Conservation (phyloP, 768 basidiomycete genomes). For the Tricholoma sp. region DNA sequence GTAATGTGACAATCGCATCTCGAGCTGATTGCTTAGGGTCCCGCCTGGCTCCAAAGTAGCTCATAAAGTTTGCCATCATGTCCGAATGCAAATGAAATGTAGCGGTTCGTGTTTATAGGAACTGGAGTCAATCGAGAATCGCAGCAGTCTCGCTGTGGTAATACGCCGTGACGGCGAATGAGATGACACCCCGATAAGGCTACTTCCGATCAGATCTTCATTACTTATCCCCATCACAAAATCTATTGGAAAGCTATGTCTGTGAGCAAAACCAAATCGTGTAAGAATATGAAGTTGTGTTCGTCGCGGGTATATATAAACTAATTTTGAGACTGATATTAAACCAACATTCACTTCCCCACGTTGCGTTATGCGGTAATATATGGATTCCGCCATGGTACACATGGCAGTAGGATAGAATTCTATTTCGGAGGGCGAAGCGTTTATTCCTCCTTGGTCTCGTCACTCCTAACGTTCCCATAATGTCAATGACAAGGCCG, state of each 20-base stretch:
- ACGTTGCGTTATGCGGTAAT: neutral
- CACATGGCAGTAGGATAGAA: neutral
- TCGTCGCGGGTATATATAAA: too few species aligned
- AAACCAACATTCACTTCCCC: neutral
- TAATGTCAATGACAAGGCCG: constrained; percentile 1
- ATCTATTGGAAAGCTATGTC: too few species aligned
- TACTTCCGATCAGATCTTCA: neutral
- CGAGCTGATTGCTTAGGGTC: constrained; percentile 82
- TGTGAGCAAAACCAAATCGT: too few species aligned
- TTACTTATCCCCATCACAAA: neutral
- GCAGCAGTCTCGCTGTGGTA: constrained; percentile 7
- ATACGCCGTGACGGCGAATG: constrained; percentile 3
- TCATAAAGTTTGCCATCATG: constrained; percentile 79
- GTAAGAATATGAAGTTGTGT: too few species aligned
- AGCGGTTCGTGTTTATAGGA: constrained; percentile 7
- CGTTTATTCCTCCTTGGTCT: constrained; percentile 27
- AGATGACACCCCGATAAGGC: constrained; percentile 36
- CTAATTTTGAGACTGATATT: too few species aligned
- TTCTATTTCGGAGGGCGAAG: neutral
- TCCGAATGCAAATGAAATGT: constrained; percentile 4
- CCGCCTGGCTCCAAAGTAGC: constrained; percentile 80
- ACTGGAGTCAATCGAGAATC: constrained; percentile 5
- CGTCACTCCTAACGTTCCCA: constrained; percentile 21
- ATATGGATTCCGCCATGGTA: neutral
- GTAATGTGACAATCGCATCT: constrained; percentile 88